Base-by-base conservation (phyloP, 176 grass and related monocot species). In the Canna indica region DNA sequence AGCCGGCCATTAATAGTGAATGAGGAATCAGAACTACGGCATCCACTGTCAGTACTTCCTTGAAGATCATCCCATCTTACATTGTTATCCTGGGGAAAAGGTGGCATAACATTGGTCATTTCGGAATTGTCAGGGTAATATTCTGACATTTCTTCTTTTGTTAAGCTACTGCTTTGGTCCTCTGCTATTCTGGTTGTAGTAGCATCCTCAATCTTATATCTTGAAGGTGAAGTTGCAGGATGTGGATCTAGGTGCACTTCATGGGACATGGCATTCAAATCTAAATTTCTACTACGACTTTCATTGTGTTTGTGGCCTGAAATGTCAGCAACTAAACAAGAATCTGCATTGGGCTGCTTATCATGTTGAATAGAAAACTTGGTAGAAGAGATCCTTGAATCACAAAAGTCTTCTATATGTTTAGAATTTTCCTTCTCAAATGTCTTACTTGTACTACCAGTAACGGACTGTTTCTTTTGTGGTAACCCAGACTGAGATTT, bases 51-150 rank as follows among this genome's bases (percentile, higher is more conserved):
- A 46, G 41, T 64, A 28, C 64, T 87, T 68, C 73, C 71, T 67
- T 72, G 69, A 77, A 76, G 52, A 67, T 68, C 68, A 57, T 63
- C 78, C 35, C 33, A 56, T 28, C 74, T 60, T 34, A 26, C 84
- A 78, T 71, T 67, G 36, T 30, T 67, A 17, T 50, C 8, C 15
- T 52, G 22, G 7, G 34, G 6, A 47, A 31, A 70, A 18, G 9
- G 11, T 32, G 26, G 67, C 27, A 31, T 47, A 47, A 28, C 42
- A 27, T 30, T 31, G 27, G 67, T 17, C 15, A 48, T 26, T 5
- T n/a, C 38, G 17, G 45, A 11, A 24, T 6, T 36, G 20, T 66
- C 3, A 30, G 25, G 26, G 27, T 30, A 15, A 8, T 60, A 25
- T 10, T 30, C 3, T 60, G 58, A 14, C 58, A 30, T 60, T 60